Percentiles rank a stretch among this genome's conserved stretches.
Conservation (phyloP, 2,329 filamentous ascomycete genomes). For the Fusarium tjaetaba region DNA sequence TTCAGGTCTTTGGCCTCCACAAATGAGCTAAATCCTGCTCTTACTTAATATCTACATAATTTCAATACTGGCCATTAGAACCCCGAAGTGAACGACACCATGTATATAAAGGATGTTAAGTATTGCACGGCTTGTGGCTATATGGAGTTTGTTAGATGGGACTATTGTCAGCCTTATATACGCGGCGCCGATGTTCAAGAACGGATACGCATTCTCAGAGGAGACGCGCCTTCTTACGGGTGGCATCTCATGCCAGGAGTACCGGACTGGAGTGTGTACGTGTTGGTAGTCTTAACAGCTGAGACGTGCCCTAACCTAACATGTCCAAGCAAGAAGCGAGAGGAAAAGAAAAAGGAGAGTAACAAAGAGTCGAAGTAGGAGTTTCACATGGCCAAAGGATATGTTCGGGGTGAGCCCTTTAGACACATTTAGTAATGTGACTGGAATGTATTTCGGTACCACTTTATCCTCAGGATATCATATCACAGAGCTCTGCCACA, state of each 20-base stretch:
- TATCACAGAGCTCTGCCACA: neutral
- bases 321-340: neutral
- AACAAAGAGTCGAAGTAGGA: neutral
- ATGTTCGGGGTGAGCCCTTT: neutral
- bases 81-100: neutral
- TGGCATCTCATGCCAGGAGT: neutral
- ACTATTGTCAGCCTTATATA: neutral
- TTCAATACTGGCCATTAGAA: neutral
- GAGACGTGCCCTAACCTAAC: no score
- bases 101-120: neutral
- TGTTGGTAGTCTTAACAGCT: neutral
- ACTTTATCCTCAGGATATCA: accelerated
- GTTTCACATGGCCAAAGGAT: neutral
- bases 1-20: neutral
- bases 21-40: no score
- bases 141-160: neutral
- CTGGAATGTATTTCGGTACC: no score
- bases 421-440: neutral
- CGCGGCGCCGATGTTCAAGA: neutral
- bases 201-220: no score
- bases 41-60: neutral
- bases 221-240: neutral
- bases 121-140: neutral
- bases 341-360: no score
- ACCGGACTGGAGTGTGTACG: neutral